phyloP scores from a whole-genome alignment of 2,329 filamentous ascomycete species.

The Chrysosporium keratinophilum region DNA sequence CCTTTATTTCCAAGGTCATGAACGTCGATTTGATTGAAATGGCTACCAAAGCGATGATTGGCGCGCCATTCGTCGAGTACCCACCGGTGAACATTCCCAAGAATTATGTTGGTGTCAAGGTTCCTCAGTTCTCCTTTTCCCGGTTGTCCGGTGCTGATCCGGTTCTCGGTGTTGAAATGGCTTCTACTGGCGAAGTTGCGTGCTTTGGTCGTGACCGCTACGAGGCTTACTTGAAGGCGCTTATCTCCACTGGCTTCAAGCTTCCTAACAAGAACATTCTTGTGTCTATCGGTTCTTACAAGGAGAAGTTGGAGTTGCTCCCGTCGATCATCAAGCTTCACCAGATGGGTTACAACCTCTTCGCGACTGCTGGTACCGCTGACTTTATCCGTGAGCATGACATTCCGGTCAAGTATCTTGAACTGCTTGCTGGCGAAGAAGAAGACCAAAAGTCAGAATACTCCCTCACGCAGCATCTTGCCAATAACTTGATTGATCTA shows the following conservation, averaged over 20 bases:
- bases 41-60: slow-evolving; percentile 95
- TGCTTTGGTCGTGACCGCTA: slow-evolving; percentile 94
- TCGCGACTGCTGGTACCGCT: slow-evolving; percentile 89
- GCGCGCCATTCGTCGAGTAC: slow-evolving; percentile 69
- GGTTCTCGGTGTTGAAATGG: slow-evolving; percentile 97
- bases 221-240: slow-evolving; percentile 92
- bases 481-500: slow-evolving; percentile 94
- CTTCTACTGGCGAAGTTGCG: slow-evolving; percentile 94
- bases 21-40: slow-evolving; percentile 95
- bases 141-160: slow-evolving; percentile 91
- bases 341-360: slow-evolving; percentile 87
- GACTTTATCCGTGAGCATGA: slow-evolving; percentile 92
- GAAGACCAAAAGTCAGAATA: slow-evolving; percentile 90
- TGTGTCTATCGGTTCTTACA: slow-evolving; percentile 90
- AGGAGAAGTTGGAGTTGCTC: slow-evolving; percentile 96
- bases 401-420: slow-evolving; percentile 84
- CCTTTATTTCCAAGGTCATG: slow-evolving; percentile 98
- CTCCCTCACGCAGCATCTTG: slow-evolving; percentile 89
- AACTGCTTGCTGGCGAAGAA: slow-evolving; percentile 67
- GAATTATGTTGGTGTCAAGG: slow-evolving; percentile 90
- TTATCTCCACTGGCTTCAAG: slow-evolving; percentile 92
- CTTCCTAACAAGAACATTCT: slow-evolving; percentile 92
- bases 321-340: slow-evolving; percentile 83
- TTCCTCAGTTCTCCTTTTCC: slow-evolving; percentile 98
- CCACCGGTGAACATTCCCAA: slow-evolving; percentile 64